Evolutionary conservation across 495 filamentous ascomycete species (phyloP), one percentile per base, ranked within the genome.

Genomic region (Xeromyces bisporus): DNA sequence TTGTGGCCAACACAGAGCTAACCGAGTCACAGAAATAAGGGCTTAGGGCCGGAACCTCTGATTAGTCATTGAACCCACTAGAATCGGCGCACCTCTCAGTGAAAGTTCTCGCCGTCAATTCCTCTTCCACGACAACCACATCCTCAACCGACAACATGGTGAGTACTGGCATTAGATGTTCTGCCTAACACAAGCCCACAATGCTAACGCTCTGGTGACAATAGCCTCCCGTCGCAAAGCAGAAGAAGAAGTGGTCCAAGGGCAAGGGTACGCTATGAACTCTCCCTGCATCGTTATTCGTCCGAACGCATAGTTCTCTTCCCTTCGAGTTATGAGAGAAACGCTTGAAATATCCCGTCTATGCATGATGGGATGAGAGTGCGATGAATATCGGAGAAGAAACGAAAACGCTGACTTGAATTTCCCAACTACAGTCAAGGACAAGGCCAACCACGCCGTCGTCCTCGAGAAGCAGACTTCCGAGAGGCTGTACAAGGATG

Each of bases 211-310:
- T n/a, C n/a, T n/a, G n/a, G 25, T 37, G 37, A 36, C 34, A 26
- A 40, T 37, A 76, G 79, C 79, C 80, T 51, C 78, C 80, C 63
- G 73, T 77, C 63, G 68, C 75, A 60, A 93, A 92, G 71, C 81
- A 87, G 60, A 93, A 93, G 82, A 96, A 96, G 83, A 93, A 94
- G 87, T 94, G 87, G 87, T 93, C 86, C 48, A 97, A 94, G 82
- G 91, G 84, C 64, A 93, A 93, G 75, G 80, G 80, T 85, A 75
- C 48, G 67, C 58, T 48, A 54, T 43, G 36, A 20, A 30, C 35
- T n/a, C n/a, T n/a, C n/a, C n/a, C n/a, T n/a, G n/a, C n/a, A n/a
- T n/a, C n/a, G n/a, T n/a, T n/a, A n/a, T n/a, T n/a, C n/a, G n/a
- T n/a, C n/a, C n/a, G n/a, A n/a, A n/a, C n/a, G 13, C 3, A 29